phyloP scores from a whole-genome alignment of 495 filamentous ascomycete genomes.

The Penicillium maclennaniae region DNA sequence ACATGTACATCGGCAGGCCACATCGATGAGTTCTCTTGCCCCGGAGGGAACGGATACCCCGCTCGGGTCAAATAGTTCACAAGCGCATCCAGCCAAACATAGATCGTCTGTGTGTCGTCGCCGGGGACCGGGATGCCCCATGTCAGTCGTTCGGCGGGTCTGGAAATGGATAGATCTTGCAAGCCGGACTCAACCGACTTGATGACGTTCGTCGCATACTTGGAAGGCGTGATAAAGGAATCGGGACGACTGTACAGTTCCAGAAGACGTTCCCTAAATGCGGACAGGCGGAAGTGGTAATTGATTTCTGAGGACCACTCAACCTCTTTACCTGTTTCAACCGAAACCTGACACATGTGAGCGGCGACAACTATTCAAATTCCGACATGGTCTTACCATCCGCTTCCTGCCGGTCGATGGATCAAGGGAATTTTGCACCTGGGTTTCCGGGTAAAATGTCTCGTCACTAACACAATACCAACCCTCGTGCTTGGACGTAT shows the following conservation, averaged over 20 bases:
- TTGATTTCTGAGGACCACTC: slow-evolving; percentile 94
- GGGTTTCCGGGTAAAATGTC: slow-evolving; percentile 81
- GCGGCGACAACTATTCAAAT: slow-evolving; percentile 2
- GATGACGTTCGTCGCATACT: slow-evolving; percentile 65
- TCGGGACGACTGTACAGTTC: slow-evolving; percentile 73
- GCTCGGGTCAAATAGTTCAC: slow-evolving; percentile 88
- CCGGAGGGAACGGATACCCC: slow-evolving; percentile 78
- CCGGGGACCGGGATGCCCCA: slow-evolving; percentile 92
- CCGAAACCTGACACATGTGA: slow-evolving; percentile 50
- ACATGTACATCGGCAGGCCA: slow-evolving; percentile 95
- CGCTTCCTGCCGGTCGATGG: slow-evolving; percentile 75
- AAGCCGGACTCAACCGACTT: slow-evolving; percentile 64
- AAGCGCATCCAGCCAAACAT: slow-evolving; percentile 96
- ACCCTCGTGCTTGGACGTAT: slow-evolving; percentile 79
- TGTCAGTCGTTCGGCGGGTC: slow-evolving; percentile 68
- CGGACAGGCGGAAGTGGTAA: slow-evolving; percentile 90
- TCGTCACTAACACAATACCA: slow-evolving; percentile 98
- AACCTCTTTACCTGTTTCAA: slow-evolving; percentile 85
- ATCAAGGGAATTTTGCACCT: slow-evolving; percentile 69
- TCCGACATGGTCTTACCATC: slow-evolving; percentile 47
- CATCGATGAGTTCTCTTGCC: slow-evolving; percentile 53
- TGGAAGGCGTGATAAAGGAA: slow-evolving; percentile 62
- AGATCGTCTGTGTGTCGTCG: slow-evolving; percentile 85
- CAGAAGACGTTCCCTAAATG: slow-evolving; percentile 68
- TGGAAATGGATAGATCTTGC: slow-evolving; percentile 82